Conservation (phyloP, 148 eudicot genomes). For the Arctostaphylos glauca region DNA sequence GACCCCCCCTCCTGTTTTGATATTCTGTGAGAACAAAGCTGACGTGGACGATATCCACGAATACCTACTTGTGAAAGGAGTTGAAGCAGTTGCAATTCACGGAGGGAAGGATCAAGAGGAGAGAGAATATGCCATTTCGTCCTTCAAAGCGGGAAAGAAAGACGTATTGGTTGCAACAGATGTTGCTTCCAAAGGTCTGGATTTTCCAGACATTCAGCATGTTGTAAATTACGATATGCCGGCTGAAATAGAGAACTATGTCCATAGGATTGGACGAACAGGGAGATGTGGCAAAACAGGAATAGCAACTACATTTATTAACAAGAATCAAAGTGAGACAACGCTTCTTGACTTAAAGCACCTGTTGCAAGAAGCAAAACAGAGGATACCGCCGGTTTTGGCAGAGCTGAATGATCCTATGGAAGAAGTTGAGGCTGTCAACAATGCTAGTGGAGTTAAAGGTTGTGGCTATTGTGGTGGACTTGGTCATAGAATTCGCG, state of each 20-base stretch:
- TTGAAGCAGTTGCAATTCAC: slow-evolving; percentile 86
- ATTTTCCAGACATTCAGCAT: slow-evolving; percentile 89
- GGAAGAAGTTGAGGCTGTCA: slow-evolving; percentile 69
- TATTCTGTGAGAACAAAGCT: slow-evolving; percentile 93
- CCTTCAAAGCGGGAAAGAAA: slow-evolving; percentile 73
- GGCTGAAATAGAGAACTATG: slow-evolving; percentile 89
- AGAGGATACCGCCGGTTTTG: slow-evolving; percentile 82
- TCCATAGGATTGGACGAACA: slow-evolving; percentile 85
- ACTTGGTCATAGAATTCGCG: slow-evolving; percentile 70
- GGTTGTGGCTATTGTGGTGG: slow-evolving; percentile 93
- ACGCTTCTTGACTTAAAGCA: slow-evolving; percentile 83
- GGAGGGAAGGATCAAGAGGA: slow-evolving; percentile 97
- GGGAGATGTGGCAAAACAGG: slow-evolving; percentile 95
- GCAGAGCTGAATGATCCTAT: slow-evolving; percentile 77
- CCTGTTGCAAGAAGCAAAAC: slow-evolving; percentile 84
- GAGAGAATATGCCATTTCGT: slow-evolving; percentile 75
- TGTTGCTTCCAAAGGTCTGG: slow-evolving; percentile 93
- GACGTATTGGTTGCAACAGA: slow-evolving; percentile 93
- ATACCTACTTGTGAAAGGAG: slow-evolving; percentile 79
- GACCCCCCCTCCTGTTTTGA: slow-evolving; percentile 86
- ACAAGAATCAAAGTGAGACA: slow-evolving; percentile 86
- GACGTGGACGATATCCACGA: slow-evolving; percentile 95
- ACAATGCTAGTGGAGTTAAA: slow-evolving; percentile 57
- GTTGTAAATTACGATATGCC: slow-evolving; percentile 95
- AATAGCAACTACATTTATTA: slow-evolving; percentile 84